Evolutionary conservation across 495 filamentous ascomycete genomes (phyloP).

Genomic region (Lineolata rhizophorae): DNA sequence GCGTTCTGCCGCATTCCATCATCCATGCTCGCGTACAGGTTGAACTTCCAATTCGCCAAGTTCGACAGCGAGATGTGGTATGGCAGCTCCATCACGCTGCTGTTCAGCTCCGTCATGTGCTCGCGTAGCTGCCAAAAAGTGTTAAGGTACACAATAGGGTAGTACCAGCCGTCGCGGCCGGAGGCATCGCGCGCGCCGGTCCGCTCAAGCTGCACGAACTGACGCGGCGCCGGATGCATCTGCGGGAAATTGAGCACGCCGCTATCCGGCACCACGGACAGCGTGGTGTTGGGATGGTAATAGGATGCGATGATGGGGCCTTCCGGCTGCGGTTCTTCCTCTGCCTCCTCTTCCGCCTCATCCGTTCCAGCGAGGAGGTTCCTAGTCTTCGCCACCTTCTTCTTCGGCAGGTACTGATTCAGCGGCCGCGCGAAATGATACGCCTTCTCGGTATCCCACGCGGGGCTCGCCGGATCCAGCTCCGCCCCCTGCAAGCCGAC

Average conservation of each 20-base stretch:
- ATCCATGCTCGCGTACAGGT: slow-evolving; percentile 61
- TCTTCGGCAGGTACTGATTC: slow-evolving; percentile 77
- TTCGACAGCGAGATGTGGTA: slow-evolving; percentile 70
- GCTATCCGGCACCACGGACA: slow-evolving; percentile 67
- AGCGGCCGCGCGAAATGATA: slow-evolving; percentile 68
- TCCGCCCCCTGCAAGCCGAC: slow-evolving; percentile 49
- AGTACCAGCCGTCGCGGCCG: slow-evolving; percentile 92
- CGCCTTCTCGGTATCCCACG: slow-evolving; percentile 51
- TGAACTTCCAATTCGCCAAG: slow-evolving; percentile 78
- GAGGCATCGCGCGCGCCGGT: slow-evolving; percentile 52
- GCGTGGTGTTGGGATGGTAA: slow-evolving; percentile 87
- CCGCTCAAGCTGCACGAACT: slow-evolving; percentile 55
- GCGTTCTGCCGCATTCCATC: slow-evolving; percentile 65
- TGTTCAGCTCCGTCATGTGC: slow-evolving; percentile 83
- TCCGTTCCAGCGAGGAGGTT: slow-evolving; percentile 47
- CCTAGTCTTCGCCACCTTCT: slow-evolving; percentile 77
- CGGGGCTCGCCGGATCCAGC: slow-evolving; percentile 48
- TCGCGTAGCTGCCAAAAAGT: slow-evolving; percentile 89
- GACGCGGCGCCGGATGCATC: slow-evolving; percentile 49
- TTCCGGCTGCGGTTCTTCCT: slow-evolving; percentile 20
- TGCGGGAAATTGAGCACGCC: slow-evolving; percentile 42
- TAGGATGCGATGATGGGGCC: slow-evolving; percentile 58
- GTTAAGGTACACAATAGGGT: slow-evolving; percentile 77
- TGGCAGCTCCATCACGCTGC: slow-evolving; percentile 66
- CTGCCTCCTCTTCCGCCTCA: slow-evolving; percentile 27